A percentile compares a stretch with the other conserved stretches of the same genome.
Evolutionary conservation across 352 stramenopile species (phyloP).

Genomic region (Globisporangium canariense): DNA sequence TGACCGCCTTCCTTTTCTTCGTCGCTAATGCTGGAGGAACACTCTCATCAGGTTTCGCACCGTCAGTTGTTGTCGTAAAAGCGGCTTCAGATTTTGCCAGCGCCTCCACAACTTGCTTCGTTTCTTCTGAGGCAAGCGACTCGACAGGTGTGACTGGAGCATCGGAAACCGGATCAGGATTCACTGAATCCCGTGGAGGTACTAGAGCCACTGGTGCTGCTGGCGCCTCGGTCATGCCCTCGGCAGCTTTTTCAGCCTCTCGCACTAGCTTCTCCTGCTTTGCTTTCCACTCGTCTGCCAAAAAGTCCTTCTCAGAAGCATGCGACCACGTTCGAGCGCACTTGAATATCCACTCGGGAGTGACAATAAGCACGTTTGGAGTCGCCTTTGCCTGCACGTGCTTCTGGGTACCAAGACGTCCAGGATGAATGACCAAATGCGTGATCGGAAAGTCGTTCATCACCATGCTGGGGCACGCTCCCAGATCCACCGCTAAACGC

Average conservation of each 20-base stretch:
- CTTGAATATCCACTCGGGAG: constrained; percentile 79
- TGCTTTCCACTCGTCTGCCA: constrained; percentile 59
- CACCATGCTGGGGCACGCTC: constrained; percentile 57
- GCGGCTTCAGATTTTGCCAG: not conserved
- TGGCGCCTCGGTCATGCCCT: constrained; percentile 10
- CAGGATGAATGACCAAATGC: constrained; percentile 83
- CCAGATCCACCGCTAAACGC: constrained; percentile 69
- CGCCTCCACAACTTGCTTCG: not conserved
- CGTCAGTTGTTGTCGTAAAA: not conserved
- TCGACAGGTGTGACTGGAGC: not conserved
- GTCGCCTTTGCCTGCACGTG: constrained; percentile 70
- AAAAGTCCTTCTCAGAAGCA: constrained; percentile 58
- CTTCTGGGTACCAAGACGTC: constrained; percentile 77
- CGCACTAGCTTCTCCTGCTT: constrained; percentile 26
- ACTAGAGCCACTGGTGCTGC: not conserved
- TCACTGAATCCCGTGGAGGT: not conserved
- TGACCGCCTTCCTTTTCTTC: constrained; percentile 52
- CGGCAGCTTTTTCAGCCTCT: constrained; percentile 20
- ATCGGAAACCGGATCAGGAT: not conserved
- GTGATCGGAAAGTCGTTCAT: constrained; percentile 76
- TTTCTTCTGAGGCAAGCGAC: not conserved
- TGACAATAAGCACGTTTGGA: constrained; percentile 59
- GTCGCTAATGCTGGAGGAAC: constrained; percentile 15
- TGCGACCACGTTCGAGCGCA: constrained; percentile 68
- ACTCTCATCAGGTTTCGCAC: not conserved